Evolutionary conservation across 495 filamentous ascomycete genomes (phyloP), one percentile per base, ranked within the genome.

Genomic region (Hyphodiscus hymeniophilus): DNA sequence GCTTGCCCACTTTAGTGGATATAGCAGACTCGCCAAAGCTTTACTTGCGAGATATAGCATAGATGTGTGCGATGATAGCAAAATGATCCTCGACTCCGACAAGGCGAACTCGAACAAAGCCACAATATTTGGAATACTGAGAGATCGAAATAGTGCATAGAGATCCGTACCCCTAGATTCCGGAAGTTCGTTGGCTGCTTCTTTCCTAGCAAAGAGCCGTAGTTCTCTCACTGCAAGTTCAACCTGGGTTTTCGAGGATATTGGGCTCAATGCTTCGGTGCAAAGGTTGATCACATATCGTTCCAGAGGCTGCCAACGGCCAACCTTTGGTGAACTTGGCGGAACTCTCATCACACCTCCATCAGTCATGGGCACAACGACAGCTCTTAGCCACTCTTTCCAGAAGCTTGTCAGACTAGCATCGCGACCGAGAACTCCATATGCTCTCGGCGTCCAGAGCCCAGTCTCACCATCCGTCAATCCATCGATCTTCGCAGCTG

Each of bases 281-380:
- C 92, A 98, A 17, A 98, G 77, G 60, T 98, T 98, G 67, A 97
- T 85, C 32, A 98, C 92, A 66, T 96, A 98, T 66, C 89, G 78
- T 68, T 98, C 92, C 44, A 98, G 65, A 20, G 92, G 92, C 59
- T 95, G 91, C 92, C 92, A 98, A 50, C 88, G 77, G n/a, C 92
- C 92, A 52, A 95, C 79, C 42, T 81, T 87, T 13, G 91, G 88
- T 3, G 92, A 97, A 63, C 81, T 94, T 8, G 86, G 73, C 17
- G 92, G 86, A 5, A 98, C 79, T 40, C 89, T 76, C 58, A 91
- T 65, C 33, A 98, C 73, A 10, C 72, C 81, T 32, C 91, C 89
- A 61, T 95, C 85, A 13, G 81, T 89, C 92, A 96, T 96, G 13
- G 92, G 92, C 33, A 95, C 89, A 22, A 89, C 74, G 16, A 98